Evolutionary conservation across 2,329 filamentous ascomycete species (phyloP), one percentile per base, ranked within the genome.

Genomic region (Hymenoscyphus fraxineus): DNA sequence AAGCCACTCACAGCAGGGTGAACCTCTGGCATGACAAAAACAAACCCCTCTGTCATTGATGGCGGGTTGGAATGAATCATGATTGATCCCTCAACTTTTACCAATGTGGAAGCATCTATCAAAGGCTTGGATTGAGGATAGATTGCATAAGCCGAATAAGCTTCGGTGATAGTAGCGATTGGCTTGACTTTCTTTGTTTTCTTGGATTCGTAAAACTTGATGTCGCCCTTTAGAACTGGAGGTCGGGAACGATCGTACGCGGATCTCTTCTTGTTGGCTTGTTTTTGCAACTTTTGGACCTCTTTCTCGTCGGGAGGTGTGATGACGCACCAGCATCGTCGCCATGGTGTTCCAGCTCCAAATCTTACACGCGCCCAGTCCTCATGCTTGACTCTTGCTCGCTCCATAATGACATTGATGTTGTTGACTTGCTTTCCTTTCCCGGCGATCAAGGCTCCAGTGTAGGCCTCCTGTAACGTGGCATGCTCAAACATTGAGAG

Each of bases 301-400:
- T 96, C 92, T 79, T 98, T 99, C 79, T 98, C 93, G 73, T 96
- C 91, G 0, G 95, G 94, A 2, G 94, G 95, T 6, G 87, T 86
- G 64, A 98, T 91, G 62, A 98, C 93, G 77, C 93, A 97, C 93
- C 94, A 99, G 77, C 93, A 99, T 47, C 94, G 89, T 74, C 91
- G 88, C 95, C 95, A 99, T 0, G 94, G 93, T 10, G 95, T 96
- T 58, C 95, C 95, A 39, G 95, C 93, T 51, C 95, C 95, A 73
- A 99, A 99, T 65, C 95, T 85, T 60, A 99, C 95, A 67, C 95
- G 85, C 19, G 93, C 93, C 95, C 95, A 99, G 74, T 96, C 93
- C 75, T 96, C 93, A 51, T 91, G 86, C 71, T 88, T 89, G 71
- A 91, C 85, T 64, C 84, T 88, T 22, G 90, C 85, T 58, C 91